A percentile compares a stretch with the other conserved stretches of the same genome.
Evolutionary conservation across 2,329 filamentous ascomycete species (phyloP).

Genomic region (Aspergillus sp.): DNA sequence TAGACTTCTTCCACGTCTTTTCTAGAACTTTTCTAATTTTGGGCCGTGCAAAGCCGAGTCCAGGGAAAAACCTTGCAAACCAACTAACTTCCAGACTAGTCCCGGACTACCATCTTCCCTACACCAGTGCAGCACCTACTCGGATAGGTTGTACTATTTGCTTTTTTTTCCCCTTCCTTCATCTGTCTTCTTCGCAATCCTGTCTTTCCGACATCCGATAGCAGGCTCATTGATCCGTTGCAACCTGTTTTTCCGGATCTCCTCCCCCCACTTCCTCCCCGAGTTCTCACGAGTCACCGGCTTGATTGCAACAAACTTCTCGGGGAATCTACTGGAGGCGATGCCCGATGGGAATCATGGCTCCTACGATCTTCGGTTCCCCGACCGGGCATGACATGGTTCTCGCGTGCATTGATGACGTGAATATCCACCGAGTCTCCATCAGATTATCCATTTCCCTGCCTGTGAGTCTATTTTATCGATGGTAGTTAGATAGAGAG

Average conservation of each 20-base stretch:
- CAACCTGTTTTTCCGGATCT: not conserved
- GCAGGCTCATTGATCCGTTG: not conserved
- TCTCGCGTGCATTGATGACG: not conserved
- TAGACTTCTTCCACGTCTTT: conserved; percentile 18
- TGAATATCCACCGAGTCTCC: not conserved
- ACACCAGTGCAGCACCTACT: not conserved
- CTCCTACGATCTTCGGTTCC: not conserved
- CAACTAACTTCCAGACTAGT: not conserved
- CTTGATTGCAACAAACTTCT: not conserved
- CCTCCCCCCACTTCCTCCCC: not conserved
- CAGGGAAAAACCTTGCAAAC: not conserved
- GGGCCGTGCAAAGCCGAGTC: conserved; percentile 7
- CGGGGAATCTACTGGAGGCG: not conserved
- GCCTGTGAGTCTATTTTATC: too few relatives aligned
- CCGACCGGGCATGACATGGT: not conserved
- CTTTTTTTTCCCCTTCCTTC: not conserved
- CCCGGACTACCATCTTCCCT: not conserved
- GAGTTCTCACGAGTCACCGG: not conserved
- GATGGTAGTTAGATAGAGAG: too few relatives aligned
- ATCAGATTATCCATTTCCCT: not conserved
- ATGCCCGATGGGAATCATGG: not conserved
- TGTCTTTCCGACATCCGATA: not conserved
- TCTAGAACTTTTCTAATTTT: conserved; percentile 27
- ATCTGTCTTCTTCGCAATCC: not conserved
- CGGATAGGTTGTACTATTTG: not conserved